Percentiles rank a stretch among this genome's conserved stretches.
Conservation (phyloP, 441 rosid species). For the Gossypium davidsonii region DNA sequence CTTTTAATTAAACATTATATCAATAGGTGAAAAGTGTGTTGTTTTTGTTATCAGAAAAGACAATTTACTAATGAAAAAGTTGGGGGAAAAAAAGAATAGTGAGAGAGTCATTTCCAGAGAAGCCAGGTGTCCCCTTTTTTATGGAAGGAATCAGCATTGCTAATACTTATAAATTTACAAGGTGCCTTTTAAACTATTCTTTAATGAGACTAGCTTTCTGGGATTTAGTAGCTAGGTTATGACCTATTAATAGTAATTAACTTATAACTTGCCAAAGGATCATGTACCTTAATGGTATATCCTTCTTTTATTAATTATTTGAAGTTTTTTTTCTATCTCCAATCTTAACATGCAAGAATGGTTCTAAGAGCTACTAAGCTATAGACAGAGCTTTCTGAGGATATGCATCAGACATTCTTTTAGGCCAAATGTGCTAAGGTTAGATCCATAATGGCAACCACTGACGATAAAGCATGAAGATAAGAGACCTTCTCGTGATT, state of each 20-base stretch:
- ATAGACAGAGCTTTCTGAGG: slow-evolving; percentile 8
- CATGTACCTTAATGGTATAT: neutral
- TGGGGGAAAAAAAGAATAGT: slow-evolving; percentile 1
- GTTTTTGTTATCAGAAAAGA: slow-evolving; percentile 23
- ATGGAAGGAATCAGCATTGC: slow-evolving; percentile 17
- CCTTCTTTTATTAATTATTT: neutral
- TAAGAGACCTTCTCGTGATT: slow-evolving; percentile 16
- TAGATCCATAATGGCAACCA: slow-evolving; percentile 20
- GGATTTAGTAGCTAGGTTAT: slow-evolving; percentile 1
- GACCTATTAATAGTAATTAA: neutral
- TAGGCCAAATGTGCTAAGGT: slow-evolving; percentile 11
- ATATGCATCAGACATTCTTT: neutral
- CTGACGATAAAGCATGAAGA: slow-evolving; percentile 8
- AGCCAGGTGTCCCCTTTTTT: slow-evolving; percentile 20
- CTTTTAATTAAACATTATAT: slow-evolving; percentile 6
- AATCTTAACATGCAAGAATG: neutral
- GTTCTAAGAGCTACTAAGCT: neutral
- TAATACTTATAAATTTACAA: slow-evolving; percentile 14
- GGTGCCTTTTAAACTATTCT: slow-evolving; percentile 6
- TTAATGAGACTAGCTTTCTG: slow-evolving; percentile 10
- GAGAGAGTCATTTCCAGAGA: slow-evolving; percentile 16
- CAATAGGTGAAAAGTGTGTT: slow-evolving; percentile 20
- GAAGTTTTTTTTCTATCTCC: neutral
- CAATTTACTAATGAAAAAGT: slow-evolving; percentile 10
- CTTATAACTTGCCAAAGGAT: neutral